Conservation (phyloP, 495 filamentous ascomycete genomes). For the Lasiosphaeris hirsuta region DNA sequence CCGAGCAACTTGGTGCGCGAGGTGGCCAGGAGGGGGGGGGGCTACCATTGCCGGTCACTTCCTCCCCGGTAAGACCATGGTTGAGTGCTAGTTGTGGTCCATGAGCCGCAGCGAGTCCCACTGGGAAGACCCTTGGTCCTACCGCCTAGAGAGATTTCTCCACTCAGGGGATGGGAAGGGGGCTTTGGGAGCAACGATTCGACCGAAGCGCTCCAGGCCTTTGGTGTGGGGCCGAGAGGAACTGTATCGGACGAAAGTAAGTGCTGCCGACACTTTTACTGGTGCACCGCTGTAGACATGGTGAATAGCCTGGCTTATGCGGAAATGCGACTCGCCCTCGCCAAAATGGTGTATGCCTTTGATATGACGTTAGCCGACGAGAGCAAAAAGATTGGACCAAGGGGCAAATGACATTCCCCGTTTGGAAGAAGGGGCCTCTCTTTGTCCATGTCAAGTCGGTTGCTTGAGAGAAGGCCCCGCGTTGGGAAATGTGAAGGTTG, state of each 20-base stretch:
- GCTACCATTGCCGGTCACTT: slow-evolving; percentile 39
- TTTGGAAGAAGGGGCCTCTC: slow-evolving; percentile 39
- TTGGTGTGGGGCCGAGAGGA: slow-evolving; percentile 48
- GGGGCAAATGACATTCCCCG: slow-evolving; percentile 23
- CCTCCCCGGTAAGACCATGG: slow-evolving; percentile 41
- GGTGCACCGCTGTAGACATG: background rate
- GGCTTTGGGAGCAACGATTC: slow-evolving; percentile 32
- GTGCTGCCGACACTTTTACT: slow-evolving; percentile 15
- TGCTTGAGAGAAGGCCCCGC: background rate
- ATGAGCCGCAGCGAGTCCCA: slow-evolving; percentile 36
- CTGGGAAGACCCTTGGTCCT: slow-evolving; percentile 43
- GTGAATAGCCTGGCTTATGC: slow-evolving; percentile 20
- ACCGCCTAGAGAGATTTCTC: slow-evolving; percentile 46
- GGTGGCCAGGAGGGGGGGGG: slow-evolving; percentile 39
- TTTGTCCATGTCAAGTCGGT: slow-evolving; percentile 31
- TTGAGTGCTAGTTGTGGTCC: slow-evolving; percentile 41
- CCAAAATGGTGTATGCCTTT: slow-evolving; percentile 26
- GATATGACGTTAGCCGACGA: slow-evolving; percentile 30
- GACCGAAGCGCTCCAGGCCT: slow-evolving; percentile 44
- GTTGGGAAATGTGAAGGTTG: no score
- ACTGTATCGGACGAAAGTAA: slow-evolving; percentile 55
- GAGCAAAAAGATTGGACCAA: slow-evolving; percentile 27
- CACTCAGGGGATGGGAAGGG: slow-evolving; percentile 25
- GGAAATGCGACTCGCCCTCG: slow-evolving; percentile 43
- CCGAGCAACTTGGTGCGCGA: slow-evolving; percentile 40